These are phyloP conservation scores for Solanum phureja DNA, from an alignment of 257 asterid genomes.

Conservation along the genomic window DNA sequence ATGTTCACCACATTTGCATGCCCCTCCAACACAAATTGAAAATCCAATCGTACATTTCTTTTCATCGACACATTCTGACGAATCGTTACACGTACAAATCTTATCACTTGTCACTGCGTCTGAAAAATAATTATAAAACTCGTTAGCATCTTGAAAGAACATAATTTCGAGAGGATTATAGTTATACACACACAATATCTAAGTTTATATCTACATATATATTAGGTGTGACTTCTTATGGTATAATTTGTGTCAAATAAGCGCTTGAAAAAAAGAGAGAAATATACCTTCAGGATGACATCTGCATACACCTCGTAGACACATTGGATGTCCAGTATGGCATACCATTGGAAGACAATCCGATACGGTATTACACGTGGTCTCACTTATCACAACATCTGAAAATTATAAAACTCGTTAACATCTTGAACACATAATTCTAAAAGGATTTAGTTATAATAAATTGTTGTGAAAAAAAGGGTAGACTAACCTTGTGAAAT, in stretches of 20 bases:
- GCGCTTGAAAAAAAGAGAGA: neutral
- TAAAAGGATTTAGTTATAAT: neutral
- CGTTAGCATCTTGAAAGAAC: neutral
- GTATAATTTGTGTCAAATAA: no score
- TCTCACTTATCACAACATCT: neutral
- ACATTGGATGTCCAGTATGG: neutral
- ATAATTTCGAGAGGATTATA: neutral
- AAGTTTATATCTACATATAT: neutral
- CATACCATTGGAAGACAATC: neutral
- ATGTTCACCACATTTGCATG: neutral
- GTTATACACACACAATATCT: neutral
- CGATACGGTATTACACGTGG: neutral
- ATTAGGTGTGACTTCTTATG: no score
- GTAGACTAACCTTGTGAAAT: neutral
- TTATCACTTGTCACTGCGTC: neutral
- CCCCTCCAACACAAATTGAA: neutral
- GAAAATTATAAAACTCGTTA: neutral
- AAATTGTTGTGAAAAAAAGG: neutral
- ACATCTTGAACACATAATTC: neutral
- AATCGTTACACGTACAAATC: no score
- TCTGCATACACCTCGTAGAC: neutral
- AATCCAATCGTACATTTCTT: neutral
- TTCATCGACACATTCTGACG: neutral
- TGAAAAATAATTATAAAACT: neutral
- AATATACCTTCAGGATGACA: neutral